These are phyloP conservation scores for Malassezia sympodialis DNA, from an alignment of 1,284 basidiomycete genomes.

Conservation along the genomic window DNA sequence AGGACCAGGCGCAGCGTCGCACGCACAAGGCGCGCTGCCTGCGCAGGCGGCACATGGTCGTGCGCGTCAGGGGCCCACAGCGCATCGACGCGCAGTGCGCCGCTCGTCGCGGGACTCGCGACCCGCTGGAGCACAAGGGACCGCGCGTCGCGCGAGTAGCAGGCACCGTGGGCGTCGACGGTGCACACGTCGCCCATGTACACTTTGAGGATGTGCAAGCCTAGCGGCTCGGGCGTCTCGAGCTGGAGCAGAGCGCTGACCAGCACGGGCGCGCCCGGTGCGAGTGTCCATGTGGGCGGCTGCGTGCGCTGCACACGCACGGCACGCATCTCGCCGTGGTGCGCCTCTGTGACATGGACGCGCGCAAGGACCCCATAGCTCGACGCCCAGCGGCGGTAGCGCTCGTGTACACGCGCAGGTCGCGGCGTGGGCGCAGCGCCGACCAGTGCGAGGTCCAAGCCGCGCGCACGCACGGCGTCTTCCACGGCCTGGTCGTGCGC, in stretches of 20 bases:
- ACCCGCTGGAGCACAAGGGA: background rate
- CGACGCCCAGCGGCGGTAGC: constrained; percentile 3
- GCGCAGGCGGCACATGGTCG: background rate
- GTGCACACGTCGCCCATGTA: background rate
- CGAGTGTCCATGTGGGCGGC: background rate
- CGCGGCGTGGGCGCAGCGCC: background rate
- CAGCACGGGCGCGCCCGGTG: background rate
- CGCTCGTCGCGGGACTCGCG: background rate
- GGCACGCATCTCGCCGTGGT: background rate
- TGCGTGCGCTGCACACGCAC: background rate
- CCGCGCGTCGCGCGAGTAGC: background rate
- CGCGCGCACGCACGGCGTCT: background rate
- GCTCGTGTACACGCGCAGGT: background rate
- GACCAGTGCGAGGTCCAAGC: background rate
- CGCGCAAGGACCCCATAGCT: background rate
- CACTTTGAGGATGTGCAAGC: background rate
- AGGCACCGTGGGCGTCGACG: background rate
- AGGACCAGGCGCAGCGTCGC: background rate
- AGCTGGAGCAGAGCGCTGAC: background rate
- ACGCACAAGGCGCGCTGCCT: background rate
- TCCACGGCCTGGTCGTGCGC: constrained; percentile 1
- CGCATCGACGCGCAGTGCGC: background rate
- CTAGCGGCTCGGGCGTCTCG: background rate
- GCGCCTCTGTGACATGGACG: background rate
- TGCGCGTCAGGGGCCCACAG: background rate